Conservation (phyloP, 2,329 filamentous ascomycete genomes). For the Coniosporium tulheliwenetii region DNA sequence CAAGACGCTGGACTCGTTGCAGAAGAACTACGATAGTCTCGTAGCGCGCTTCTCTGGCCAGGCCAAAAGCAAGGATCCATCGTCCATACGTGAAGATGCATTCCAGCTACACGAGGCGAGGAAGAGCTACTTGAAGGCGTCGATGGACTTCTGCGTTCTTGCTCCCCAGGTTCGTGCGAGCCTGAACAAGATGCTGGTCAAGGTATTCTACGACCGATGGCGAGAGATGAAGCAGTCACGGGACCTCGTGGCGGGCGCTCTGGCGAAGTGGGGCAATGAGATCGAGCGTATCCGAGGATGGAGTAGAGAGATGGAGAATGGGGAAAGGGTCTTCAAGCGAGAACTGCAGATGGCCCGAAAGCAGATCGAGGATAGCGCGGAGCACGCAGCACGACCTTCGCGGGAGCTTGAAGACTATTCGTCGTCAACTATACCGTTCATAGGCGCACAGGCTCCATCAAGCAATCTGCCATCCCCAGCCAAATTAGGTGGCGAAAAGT, state of each 20-base stretch:
- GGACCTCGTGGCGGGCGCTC: constrained; percentile 45
- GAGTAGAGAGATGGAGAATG: constrained; percentile 84
- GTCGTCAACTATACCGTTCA: constrained; percentile 73
- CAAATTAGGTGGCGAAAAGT: constrained; percentile 34
- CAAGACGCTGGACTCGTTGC: constrained; percentile 58
- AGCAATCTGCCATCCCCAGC: constrained; percentile 31
- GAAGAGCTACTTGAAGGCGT: constrained; percentile 78
- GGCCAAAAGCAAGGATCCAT: constrained; percentile 87
- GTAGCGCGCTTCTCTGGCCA: constrained; percentile 71
- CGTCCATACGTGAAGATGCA: constrained; percentile 79
- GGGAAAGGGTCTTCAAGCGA: constrained; percentile 67
- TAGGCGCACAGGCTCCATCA: constrained; percentile 54
- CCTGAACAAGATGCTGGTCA: constrained; percentile 75
- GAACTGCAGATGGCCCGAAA: constrained; percentile 67
- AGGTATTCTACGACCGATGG: constrained; percentile 75
- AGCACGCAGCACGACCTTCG: constrained; percentile 60
- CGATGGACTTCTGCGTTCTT: constrained; percentile 82
- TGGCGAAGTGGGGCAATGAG: constrained; percentile 56
- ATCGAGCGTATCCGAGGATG: constrained; percentile 87
- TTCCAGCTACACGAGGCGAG: constrained; percentile 89
- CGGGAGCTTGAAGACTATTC: constrained; percentile 89
- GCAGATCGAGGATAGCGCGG: constrained; percentile 65
- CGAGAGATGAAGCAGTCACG: constrained; percentile 63
- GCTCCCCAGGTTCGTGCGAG: constrained; percentile 73
- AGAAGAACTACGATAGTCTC: constrained; percentile 70